Evolutionary conservation across 2,329 filamentous ascomycete genomes (phyloP).

Genomic region (Blumeriella jaapii): DNA sequence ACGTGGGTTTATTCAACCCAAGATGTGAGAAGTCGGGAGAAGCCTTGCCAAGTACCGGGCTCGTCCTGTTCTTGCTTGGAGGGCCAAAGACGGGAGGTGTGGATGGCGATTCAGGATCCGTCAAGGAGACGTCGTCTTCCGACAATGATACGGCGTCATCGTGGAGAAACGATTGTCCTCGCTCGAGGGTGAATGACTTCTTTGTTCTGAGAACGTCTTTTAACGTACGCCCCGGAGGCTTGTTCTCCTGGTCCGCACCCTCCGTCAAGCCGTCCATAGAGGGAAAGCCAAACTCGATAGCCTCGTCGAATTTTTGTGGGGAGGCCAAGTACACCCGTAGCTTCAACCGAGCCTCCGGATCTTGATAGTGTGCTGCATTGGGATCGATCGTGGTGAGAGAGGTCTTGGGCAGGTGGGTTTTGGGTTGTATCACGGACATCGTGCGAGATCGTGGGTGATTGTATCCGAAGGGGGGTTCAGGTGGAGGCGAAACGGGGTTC

Average conservation of each 20-base stretch:
- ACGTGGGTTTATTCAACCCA: slow-evolving; percentile 17
- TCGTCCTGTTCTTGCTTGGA: no score
- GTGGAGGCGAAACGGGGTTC: slow-evolving; percentile 23
- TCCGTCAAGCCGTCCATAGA: slow-evolving; percentile 37
- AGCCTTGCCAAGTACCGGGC: slow-evolving; percentile 27
- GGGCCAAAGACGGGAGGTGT: slow-evolving; percentile 24
- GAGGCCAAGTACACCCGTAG: slow-evolving; percentile 77
- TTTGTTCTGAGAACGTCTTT: slow-evolving; percentile 17
- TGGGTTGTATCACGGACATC: slow-evolving; percentile 40
- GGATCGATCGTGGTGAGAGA: slow-evolving; percentile 50
- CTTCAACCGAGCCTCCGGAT: slow-evolving; percentile 79
- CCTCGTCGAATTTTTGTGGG: slow-evolving; percentile 91
- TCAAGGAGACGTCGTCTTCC: slow-evolving; percentile 42
- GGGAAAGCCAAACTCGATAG: slow-evolving; percentile 86
- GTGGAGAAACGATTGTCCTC: slow-evolving; percentile 44
- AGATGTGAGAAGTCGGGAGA: slow-evolving; percentile 30
- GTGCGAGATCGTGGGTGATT: slow-evolving; percentile 39
- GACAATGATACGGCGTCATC: slow-evolving; percentile 46
- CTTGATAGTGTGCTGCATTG: slow-evolving; percentile 72
- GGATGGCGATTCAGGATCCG: slow-evolving; percentile 44
- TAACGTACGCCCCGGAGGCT: slow-evolving; percentile 14
- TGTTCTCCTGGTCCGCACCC: slow-evolving; percentile 27
- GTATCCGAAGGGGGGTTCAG: slow-evolving; percentile 19
- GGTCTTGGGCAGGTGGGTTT: slow-evolving; percentile 29
- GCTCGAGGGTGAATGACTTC: slow-evolving; percentile 32